phyloP scores from a whole-genome alignment of 2,329 filamentous ascomycete genomes.

The Metarhizium album region DNA sequence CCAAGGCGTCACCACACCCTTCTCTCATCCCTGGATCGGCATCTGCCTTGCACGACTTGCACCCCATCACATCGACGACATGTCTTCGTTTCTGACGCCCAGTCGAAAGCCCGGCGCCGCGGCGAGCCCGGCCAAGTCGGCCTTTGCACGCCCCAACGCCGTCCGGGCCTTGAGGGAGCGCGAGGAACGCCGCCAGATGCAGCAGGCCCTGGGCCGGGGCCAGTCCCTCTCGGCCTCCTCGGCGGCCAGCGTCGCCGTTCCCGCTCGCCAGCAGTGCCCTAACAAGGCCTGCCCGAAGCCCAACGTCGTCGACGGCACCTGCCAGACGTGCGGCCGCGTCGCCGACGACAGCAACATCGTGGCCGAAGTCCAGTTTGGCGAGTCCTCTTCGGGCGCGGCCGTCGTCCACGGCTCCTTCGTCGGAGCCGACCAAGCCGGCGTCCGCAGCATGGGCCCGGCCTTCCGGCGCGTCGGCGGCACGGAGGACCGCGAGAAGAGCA shows the following conservation, averaged over 20 bases:
- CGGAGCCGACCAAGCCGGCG: conserved; percentile 73
- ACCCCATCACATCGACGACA: conserved; percentile 13
- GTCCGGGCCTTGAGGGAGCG: conserved; percentile 42
- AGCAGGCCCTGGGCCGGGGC: conserved; percentile 14
- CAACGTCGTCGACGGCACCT: conserved; percentile 56
- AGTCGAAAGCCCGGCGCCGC: conserved; percentile 22
- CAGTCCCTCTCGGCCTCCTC: conserved; percentile 17
- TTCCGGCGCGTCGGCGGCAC: conserved; percentile 49
- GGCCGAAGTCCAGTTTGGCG: conserved; percentile 82
- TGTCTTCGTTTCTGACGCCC: conserved; percentile 38
- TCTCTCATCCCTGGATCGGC: no score
- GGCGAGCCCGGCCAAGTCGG: conserved; percentile 23
- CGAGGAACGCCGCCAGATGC: conserved; percentile 31
- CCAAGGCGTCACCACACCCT: no score
- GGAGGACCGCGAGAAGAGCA: conserved; percentile 48
- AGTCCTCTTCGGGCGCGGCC: conserved; percentile 74
- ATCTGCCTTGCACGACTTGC: no score
- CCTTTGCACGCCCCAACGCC: conserved; percentile 34
- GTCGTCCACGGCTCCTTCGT: conserved; percentile 86
- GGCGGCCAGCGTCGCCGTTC: conserved; percentile 19
- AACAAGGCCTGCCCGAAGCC: conserved; percentile 51
- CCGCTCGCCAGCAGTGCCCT: conserved; percentile 37
- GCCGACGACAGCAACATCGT: conserved; percentile 84
- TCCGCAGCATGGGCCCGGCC: conserved; percentile 54
- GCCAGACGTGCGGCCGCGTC: conserved; percentile 74